A percentile compares a stretch with the other conserved stretches of the same genome.
Evolutionary conservation across 129 eudicot species (phyloP).

Genomic region (Escallonia herrerae): DNA sequence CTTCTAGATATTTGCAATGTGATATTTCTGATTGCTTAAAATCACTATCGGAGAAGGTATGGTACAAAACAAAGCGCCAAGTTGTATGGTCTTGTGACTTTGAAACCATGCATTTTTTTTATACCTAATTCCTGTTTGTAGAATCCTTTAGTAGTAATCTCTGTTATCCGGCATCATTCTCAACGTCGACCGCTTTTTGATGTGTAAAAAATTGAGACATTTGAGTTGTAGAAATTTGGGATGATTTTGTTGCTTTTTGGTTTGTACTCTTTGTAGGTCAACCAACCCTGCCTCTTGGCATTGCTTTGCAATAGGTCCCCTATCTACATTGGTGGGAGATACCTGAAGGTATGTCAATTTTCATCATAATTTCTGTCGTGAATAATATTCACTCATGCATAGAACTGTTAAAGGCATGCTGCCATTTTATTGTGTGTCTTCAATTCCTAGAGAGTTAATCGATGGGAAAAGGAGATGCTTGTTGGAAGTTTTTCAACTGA

Average conservation of each 20-base stretch:
- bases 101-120: neutral
- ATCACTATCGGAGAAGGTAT: slow-evolving; percentile 50
- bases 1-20: slow-evolving; percentile 10
- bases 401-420: neutral
- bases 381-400: neutral
- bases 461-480: neutral
- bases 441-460: neutral
- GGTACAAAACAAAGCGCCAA: slow-evolving; percentile 9
- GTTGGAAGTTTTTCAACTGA: neutral
- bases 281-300: slow-evolving; percentile 56
- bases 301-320: slow-evolving; percentile 51
- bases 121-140: too few relatives aligned
- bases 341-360: slow-evolving; percentile 64
- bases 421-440: neutral
- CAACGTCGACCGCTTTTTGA: neutral
- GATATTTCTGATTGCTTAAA: slow-evolving; percentile 21
- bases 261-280: slow-evolving; percentile 34
- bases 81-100: slow-evolving; percentile 9
- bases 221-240: neutral
- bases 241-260: neutral
- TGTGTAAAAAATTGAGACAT: neutral
- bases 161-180: too few relatives aligned
- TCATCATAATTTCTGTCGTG: neutral
- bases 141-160: too few relatives aligned
- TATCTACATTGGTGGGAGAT: slow-evolving; percentile 90